phyloP scores from a whole-genome alignment of 305 asterid genomes.

The Fraxinus baroniana region DNA sequence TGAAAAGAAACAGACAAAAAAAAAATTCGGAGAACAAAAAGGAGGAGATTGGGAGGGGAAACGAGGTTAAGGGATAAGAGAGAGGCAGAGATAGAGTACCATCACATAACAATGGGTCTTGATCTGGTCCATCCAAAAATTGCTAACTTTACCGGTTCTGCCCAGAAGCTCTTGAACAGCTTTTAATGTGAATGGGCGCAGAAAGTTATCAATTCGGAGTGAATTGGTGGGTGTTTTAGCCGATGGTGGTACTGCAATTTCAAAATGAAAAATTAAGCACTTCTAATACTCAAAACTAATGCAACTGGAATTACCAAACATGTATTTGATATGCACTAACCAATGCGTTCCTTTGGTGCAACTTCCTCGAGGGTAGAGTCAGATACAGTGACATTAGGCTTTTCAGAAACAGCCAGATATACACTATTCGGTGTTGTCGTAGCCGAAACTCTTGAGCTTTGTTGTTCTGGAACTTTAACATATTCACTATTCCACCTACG shows the following conservation, averaged over 20 bases:
- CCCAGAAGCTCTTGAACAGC: constrained; percentile 83
- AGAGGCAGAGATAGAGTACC: constrained; percentile 34
- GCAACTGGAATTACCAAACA: constrained; percentile 11
- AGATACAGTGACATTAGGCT: constrained; percentile 39
- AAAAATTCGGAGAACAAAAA: neutral
- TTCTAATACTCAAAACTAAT: constrained; percentile 3
- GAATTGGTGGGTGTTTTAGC: constrained; percentile 62
- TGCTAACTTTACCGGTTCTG: constrained; percentile 63
- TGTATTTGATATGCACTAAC: constrained; percentile 37
- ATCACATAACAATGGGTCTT: constrained; percentile 92
- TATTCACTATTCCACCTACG: constrained; percentile 68
- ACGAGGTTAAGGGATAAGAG: neutral
- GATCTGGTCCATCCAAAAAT: constrained; percentile 93
- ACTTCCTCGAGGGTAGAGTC: constrained; percentile 41
- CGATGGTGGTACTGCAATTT: constrained; percentile 70
- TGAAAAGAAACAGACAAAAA: neutral
- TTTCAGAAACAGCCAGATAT: constrained; percentile 37
- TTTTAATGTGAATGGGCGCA: constrained; percentile 87
- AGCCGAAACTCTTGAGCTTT: constrained; percentile 30
- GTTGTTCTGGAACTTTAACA: constrained; percentile 46
- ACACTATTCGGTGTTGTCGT: constrained; percentile 46
- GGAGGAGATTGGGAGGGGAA: neutral
- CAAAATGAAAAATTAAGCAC: constrained; percentile 15
- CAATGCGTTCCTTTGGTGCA: constrained; percentile 71
- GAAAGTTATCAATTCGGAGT: constrained; percentile 75